A percentile compares a stretch with the other conserved stretches of the same genome.
phyloP scores from a whole-genome alignment of 2,329 filamentous ascomycete genomes.

The Epichloe aotearoae region DNA sequence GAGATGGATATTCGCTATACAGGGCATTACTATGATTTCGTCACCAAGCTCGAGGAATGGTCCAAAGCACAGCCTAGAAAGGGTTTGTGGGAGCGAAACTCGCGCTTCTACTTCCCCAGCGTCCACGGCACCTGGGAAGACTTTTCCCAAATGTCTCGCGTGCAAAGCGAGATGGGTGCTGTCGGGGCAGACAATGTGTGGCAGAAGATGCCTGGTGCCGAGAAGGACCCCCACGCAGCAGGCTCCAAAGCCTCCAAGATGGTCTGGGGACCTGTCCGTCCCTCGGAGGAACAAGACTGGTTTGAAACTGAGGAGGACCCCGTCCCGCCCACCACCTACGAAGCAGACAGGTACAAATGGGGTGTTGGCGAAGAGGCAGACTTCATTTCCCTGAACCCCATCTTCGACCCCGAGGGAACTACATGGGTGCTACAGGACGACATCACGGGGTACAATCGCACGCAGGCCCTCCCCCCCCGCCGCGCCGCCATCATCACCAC shows the following conservation, averaged over 20 bases:
- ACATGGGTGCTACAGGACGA: conserved; percentile 73
- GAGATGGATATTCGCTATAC: conserved; percentile 89
- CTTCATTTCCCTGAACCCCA: conserved; percentile 79
- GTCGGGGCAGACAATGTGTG: conserved; percentile 55
- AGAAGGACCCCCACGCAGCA: conserved; percentile 22
- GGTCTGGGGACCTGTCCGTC: conserved; percentile 75
- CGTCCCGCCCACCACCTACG: conserved; percentile 53
- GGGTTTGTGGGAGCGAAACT: conserved; percentile 68
- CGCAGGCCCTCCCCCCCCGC: conserved; percentile 48
- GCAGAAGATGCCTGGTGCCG: conserved; percentile 35
- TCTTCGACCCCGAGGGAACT: conserved; percentile 81
- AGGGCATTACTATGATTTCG: conserved; percentile 68
- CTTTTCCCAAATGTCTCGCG: conserved; percentile 59
- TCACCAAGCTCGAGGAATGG: conserved; percentile 58
- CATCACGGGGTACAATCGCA: conserved; percentile 67
- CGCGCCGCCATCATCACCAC: conserved; percentile 83
- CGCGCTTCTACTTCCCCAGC: conserved; percentile 63
- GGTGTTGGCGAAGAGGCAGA: conserved; percentile 85
- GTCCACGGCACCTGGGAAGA: conserved; percentile 70
- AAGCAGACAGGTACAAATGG: conserved; percentile 74
- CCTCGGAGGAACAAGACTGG: conserved; percentile 53
- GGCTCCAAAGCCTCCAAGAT: conserved; percentile 39
- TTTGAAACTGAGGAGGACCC: conserved; percentile 64
- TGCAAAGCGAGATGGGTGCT: conserved; percentile 60
- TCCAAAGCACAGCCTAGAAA: conserved; percentile 62